Conservation (phyloP, 1,139 yeast genomes). For the Zygosaccharomyces pseudobailii region DNA sequence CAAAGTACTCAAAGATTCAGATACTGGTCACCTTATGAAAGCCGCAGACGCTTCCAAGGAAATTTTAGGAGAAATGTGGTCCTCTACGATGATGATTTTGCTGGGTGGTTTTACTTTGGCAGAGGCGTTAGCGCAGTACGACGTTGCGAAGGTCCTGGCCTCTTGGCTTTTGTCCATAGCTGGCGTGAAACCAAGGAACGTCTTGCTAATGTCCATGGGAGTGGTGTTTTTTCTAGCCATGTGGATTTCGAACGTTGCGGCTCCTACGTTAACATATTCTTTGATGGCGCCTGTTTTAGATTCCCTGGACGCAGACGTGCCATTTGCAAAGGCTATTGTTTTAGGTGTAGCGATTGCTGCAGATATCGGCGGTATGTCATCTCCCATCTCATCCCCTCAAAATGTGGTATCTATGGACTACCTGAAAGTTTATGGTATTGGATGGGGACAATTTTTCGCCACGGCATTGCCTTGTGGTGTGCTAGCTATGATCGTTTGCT, state of each 20-base stretch:
- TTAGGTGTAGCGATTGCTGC: constrained; percentile 71
- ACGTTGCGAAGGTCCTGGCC: constrained; percentile 62
- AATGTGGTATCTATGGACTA: constrained; percentile 70
- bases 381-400: constrained; percentile 79
- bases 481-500: constrained; percentile 48
- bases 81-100: constrained; percentile 63
- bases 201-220: constrained; percentile 59
- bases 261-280: constrained; percentile 69
- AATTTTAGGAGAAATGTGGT: constrained; percentile 64
- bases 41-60: constrained; percentile 52
- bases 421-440: constrained; percentile 55
- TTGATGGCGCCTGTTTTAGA: constrained; percentile 60
- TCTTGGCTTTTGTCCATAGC: constrained; percentile 61
- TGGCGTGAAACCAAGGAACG: constrained; percentile 62
- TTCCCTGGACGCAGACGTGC: constrained; percentile 56
- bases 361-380: constrained; percentile 72
- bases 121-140: constrained; percentile 66
- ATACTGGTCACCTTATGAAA: constrained; percentile 46
- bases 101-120: constrained; percentile 73
- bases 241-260: constrained; percentile 80
- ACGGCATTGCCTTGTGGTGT: constrained; percentile 63
- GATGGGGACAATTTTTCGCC: constrained; percentile 77
- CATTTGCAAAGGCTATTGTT: constrained; percentile 58
- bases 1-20: constrained; percentile 49
- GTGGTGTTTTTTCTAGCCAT: constrained; percentile 66